Evolutionary conservation across 306 rosid genomes (phyloP).

Genomic region (Vigna radiata): DNA sequence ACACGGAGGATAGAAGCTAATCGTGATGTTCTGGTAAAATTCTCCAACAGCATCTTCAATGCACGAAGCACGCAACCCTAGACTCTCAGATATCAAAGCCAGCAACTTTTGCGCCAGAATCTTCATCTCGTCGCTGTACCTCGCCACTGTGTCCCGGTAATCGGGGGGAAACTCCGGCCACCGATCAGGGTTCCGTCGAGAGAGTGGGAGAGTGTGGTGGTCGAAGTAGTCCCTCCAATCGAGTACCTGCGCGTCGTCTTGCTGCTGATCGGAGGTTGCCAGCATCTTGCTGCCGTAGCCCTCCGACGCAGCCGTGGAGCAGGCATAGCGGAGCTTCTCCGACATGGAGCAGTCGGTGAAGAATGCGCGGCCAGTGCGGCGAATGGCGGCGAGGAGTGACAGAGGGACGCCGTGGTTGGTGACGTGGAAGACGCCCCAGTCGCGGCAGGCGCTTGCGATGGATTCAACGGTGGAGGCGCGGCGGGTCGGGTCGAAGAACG

Average conservation of each 20-base stretch:
- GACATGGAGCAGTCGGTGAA: conserved; percentile 60
- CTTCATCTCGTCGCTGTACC: conserved; percentile 65
- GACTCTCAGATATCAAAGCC: conserved; percentile 71
- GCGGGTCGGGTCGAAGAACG: conserved; percentile 52
- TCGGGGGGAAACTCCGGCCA: conserved; percentile 75
- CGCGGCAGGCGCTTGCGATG: conserved; percentile 61
- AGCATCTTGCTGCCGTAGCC: conserved; percentile 94
- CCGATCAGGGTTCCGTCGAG: conserved; percentile 73
- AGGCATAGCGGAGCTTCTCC: conserved; percentile 71
- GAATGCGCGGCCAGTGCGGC: conserved; percentile 64
- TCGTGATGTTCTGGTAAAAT: conserved; percentile 79
- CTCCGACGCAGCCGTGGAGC: conserved; percentile 72
- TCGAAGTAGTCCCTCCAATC: conserved; percentile 98
- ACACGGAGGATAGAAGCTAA: conserved; percentile 85
- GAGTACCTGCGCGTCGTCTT: conserved; percentile 50
- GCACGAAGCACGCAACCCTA: conserved; percentile 64
- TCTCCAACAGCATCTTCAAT: conserved; percentile 76
- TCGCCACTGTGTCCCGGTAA: conserved; percentile 56
- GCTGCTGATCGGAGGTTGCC: conserved; percentile 25
- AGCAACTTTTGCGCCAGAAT: conserved; percentile 67
- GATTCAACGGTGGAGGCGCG: conserved; percentile 46
- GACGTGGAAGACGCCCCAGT: conserved; percentile 93
- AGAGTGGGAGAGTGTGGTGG: conserved; percentile 84
- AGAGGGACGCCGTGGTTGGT: conserved; percentile 73
- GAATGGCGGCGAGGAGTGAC: conserved; percentile 52